Conservation (phyloP, 2,329 filamentous ascomycete genomes). For the Fusarium begoniae region DNA sequence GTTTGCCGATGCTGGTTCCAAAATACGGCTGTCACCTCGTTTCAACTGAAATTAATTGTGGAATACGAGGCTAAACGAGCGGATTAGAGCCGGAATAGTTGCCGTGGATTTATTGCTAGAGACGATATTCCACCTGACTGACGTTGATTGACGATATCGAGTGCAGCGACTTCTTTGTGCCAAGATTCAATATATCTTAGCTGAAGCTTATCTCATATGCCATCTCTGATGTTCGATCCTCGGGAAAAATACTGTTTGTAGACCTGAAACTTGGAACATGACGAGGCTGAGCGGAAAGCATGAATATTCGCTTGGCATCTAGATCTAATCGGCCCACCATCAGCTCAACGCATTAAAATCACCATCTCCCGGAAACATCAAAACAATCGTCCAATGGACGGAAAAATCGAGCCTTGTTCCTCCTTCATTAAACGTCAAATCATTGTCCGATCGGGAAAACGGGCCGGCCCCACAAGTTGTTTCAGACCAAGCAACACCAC, state of each 20-base stretch:
- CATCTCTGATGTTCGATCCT: neutral
- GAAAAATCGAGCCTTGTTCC: conserved; percentile 32
- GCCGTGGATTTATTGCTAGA: neutral
- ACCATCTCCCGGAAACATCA: conserved; percentile 15
- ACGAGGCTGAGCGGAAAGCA: neutral
- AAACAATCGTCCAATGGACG: conserved; percentile 29
- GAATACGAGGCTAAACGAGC: neutral
- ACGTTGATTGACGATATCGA: neutral
- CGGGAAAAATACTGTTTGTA: neutral
- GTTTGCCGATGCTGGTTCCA: neutral
- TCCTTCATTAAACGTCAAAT: conserved; percentile 30
- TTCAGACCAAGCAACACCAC: conserved; percentile 33
- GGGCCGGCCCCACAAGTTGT: conserved; percentile 24
- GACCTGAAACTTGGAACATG: neutral
- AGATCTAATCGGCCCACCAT: conserved; percentile 2
- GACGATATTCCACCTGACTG: neutral
- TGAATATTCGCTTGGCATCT: conserved; percentile 2
- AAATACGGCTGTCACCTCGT: neutral
- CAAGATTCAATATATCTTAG: neutral
- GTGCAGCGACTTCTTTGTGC: neutral
- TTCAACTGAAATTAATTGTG: conserved; percentile 16
- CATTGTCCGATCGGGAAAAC: conserved; percentile 15
- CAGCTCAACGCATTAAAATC: neutral
- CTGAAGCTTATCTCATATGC: neutral
- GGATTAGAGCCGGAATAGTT: neutral